Evolutionary conservation across 352 stramenopile species (phyloP), one percentile per base, ranked within the genome.

Genomic region (Phytophthora nicotianae): DNA sequence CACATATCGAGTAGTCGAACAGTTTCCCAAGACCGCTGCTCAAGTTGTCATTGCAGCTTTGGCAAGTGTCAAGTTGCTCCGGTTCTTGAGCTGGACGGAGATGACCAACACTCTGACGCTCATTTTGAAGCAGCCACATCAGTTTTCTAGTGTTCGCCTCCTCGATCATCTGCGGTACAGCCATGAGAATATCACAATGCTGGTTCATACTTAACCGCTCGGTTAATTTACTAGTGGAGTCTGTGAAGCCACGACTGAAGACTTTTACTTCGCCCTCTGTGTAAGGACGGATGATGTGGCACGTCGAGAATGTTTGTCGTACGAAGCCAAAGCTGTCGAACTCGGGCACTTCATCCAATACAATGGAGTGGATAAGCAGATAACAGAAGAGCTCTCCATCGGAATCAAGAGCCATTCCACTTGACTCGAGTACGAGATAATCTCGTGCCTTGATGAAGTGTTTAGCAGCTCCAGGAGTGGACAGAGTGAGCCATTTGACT

Each of bases 141-240:
- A 83, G 60, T 26, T 83, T 83, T 49, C 73, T 75, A n/a, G 70
- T 50, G 51, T 78, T 72, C 11, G 70, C 71, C n/a, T 70, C 68
- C 32, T 80, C 71, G 35, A 80, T 65, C 21, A 67, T 52, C 21
- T 64, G 48, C 8, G 67, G 56, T 21, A 71, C 62, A 2, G 38
- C 26, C 32, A 69, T 51, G 3, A 70, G 35, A 10, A 61, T 59
- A 6, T 72, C 45, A 21, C 69, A 58, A 26, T 74, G 62, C 32
- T 67, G 45, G 13, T 52, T 62, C 10, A 51, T 61, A 19, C 20
- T 35, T 27, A 81, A 51, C 0, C 65, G 62, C 24, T 76, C 62
- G 0, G 59, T 27, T 3, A 81, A 23, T 20, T 48, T 58, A 17
- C 70, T 63, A 20, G 54, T 38, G 7, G 61, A 45, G 40, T 75